These are phyloP conservation scores for Russula sp. DNA, from an alignment of 768 basidiomycete species.

Conservation along the genomic window DNA sequence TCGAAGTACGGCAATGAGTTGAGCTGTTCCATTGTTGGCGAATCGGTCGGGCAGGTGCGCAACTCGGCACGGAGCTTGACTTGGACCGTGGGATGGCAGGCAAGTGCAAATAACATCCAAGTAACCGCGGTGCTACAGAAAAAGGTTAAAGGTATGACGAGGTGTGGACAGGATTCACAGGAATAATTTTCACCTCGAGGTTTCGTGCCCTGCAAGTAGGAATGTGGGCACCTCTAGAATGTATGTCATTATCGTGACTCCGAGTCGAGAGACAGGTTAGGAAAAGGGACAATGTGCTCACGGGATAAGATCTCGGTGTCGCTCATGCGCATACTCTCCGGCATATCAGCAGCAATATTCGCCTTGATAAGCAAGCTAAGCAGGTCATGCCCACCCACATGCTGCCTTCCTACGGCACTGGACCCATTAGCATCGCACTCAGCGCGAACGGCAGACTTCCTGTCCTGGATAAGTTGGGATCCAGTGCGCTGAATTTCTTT, in stretches of 20 bases:
- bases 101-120: constrained; percentile 39
- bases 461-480: constrained; percentile 46
- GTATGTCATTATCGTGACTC: background rate
- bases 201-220: constrained; percentile 37
- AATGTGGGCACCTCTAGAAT: constrained; percentile 37
- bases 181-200: constrained; percentile 22
- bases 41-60: constrained; percentile 29
- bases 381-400: constrained; percentile 33
- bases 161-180: no score
- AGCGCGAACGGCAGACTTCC: constrained; percentile 42
- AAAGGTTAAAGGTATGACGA: background rate
- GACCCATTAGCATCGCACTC: constrained; percentile 4
- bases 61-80: constrained; percentile 38
- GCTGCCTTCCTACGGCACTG: constrained; percentile 20
- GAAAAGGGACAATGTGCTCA: constrained; percentile 3
- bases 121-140: constrained; percentile 33
- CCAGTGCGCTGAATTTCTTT: constrained; percentile 52
- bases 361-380: constrained; percentile 36
- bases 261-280: no score
- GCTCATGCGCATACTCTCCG: constrained; percentile 32
- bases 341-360: constrained; percentile 36
- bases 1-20: constrained; percentile 38
- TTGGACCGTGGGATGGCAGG: constrained; percentile 36
- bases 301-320: constrained; percentile 37
- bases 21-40: constrained; percentile 36